Conservation (phyloP, 1,284 basidiomycete genomes). For the Porodaedalea pini region DNA sequence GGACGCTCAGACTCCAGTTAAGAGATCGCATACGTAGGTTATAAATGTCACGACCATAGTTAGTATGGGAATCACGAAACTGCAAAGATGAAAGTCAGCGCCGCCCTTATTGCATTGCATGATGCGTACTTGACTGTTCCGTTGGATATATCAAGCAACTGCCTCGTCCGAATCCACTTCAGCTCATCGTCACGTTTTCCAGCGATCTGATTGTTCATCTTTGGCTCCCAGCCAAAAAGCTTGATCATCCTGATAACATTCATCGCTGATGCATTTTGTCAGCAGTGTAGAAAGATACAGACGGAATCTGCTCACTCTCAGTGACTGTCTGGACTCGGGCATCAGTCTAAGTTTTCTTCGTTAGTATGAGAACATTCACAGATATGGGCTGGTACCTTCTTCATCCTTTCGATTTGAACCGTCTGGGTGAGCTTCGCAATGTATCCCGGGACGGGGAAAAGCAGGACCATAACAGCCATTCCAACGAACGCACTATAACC, state of each 20-base stretch:
- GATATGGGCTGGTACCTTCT: slow-evolving; percentile 27
- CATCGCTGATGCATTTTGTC: slow-evolving; percentile 29
- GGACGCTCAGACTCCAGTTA: neutral
- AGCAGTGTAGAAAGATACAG: slow-evolving; percentile 11
- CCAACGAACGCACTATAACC: slow-evolving; percentile 46
- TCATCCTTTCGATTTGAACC: slow-evolving; percentile 28
- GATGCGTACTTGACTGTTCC: slow-evolving; percentile 26
- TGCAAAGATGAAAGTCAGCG: slow-evolving; percentile 20
- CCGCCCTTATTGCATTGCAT: neutral
- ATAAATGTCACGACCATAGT: slow-evolving; percentile 46
- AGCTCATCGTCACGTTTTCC: slow-evolving; percentile 44
- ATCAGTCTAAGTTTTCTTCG: slow-evolving; percentile 37
- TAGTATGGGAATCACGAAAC: slow-evolving; percentile 40
- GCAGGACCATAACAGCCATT: slow-evolving; percentile 35
- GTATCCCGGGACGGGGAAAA: slow-evolving; percentile 37
- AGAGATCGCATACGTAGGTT: slow-evolving; percentile 31
- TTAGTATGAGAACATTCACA: slow-evolving; percentile 28
- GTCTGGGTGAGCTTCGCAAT: slow-evolving; percentile 26
- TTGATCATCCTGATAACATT: slow-evolving; percentile 60
- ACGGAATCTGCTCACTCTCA: slow-evolving; percentile 36
- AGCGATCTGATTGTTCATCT: slow-evolving; percentile 47
- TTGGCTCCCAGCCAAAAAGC: slow-evolving; percentile 66
- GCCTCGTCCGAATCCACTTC: slow-evolving; percentile 25
- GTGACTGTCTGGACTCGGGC: slow-evolving; percentile 47
- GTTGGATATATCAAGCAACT: slow-evolving; percentile 25